These are phyloP conservation scores for Cladosporium sp. DNA, from an alignment of 2,329 filamentous ascomycete genomes.

Conservation along the genomic window DNA sequence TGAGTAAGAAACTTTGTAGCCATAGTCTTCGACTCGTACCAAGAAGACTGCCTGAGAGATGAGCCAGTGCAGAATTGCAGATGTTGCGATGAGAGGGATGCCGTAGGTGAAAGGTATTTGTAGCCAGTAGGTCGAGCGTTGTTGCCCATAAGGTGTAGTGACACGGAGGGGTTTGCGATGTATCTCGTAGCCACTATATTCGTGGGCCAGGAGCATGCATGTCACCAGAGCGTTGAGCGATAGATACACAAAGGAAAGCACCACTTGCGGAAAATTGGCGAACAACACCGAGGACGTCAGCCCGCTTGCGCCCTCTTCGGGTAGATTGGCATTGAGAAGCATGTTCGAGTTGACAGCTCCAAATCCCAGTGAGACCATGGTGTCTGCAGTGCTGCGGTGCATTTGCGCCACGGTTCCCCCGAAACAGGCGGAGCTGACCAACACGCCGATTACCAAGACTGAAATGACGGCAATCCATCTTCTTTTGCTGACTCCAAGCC, in stretches of 20 bases:
- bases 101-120: slow-evolving; percentile 36
- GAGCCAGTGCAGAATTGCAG: slow-evolving; percentile 39
- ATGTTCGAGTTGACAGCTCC: background rate
- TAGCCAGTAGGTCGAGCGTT: slow-evolving; percentile 39
- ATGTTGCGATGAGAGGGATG: slow-evolving; percentile 32
- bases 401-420: background rate
- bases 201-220: slow-evolving; percentile 41
- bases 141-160: slow-evolving; percentile 31
- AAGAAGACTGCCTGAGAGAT: slow-evolving; percentile 43
- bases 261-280: slow-evolving; percentile 45
- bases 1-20: background rate
- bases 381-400: background rate
- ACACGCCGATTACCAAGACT: background rate
- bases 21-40: slow-evolving; percentile 24
- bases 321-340: background rate
- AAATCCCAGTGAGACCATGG: background rate
- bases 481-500: background rate
- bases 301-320: background rate
- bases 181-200: slow-evolving; percentile 41
- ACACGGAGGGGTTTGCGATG: slow-evolving; percentile 34
- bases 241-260: slow-evolving; percentile 44
- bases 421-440: background rate
- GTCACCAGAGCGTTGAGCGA: slow-evolving; percentile 44
- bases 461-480: background rate
- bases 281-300: slow-evolving; percentile 29